These are phyloP conservation scores for Crucibulum laeve DNA, from an alignment of 768 basidiomycete species.

Conservation along the genomic window DNA sequence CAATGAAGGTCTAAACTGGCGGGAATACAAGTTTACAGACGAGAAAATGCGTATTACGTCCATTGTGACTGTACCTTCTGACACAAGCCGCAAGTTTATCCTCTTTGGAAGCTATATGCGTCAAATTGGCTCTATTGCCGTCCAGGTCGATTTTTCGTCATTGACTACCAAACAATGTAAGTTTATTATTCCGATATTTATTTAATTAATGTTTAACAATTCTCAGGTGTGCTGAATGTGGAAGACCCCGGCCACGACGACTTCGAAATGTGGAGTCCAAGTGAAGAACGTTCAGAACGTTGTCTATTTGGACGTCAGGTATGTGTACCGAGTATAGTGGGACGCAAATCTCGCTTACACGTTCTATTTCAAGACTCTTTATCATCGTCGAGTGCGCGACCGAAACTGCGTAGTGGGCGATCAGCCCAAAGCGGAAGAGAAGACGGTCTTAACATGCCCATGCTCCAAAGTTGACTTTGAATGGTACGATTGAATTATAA, in stretches of 20 bases:
- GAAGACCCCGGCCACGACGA: constrained; percentile 83
- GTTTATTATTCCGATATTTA: constrained; percentile 21
- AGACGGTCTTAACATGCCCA: constrained; percentile 63
- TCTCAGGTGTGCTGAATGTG: constrained; percentile 59
- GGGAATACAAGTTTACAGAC: constrained; percentile 77
- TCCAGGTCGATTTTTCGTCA: constrained; percentile 87
- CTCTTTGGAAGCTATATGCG: constrained; percentile 65
- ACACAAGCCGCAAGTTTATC: constrained; percentile 90
- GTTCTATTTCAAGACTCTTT: constrained; percentile 59
- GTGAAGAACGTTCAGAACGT: constrained; percentile 77
- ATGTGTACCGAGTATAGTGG: constrained; percentile 4
- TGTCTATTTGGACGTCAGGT: constrained; percentile 95
- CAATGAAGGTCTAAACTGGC: constrained; percentile 86
- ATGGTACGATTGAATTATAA: constrained; percentile 56
- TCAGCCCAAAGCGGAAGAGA: constrained; percentile 45
- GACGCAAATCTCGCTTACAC: constrained; percentile 1
- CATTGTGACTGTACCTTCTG: constrained; percentile 85
- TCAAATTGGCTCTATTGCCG: constrained; percentile 48
- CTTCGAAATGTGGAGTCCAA: constrained; percentile 97
- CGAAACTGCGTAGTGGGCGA: constrained; percentile 83
- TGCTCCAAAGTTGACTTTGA: constrained; percentile 84
- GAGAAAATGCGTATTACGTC: constrained; percentile 68
- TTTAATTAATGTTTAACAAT: constrained; percentile 3
- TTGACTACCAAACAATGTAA: constrained; percentile 74
- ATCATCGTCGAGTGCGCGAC: constrained; percentile 81